Conservation (phyloP, 2,329 filamentous ascomycete species). For the Colletotrichum sp. region DNA sequence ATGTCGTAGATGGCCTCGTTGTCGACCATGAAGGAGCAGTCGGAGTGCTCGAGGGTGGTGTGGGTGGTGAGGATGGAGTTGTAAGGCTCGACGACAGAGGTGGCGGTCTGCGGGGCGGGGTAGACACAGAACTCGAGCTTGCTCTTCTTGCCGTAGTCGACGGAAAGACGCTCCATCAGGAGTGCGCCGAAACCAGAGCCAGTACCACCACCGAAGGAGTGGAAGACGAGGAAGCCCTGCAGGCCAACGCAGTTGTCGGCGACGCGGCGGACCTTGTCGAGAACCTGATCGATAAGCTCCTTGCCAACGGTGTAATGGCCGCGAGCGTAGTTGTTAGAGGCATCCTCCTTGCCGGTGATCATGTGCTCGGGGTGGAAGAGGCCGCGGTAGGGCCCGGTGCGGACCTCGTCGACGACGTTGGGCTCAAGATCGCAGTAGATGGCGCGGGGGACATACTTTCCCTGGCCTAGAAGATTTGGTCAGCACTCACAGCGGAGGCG, state of each 20-base stretch:
- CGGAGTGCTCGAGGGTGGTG: conserved; percentile 98
- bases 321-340: conserved; percentile 99
- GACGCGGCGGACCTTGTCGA: conserved; percentile 97
- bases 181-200: conserved; percentile 98
- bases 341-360: conserved; percentile 99
- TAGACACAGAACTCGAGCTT: conserved; percentile 99
- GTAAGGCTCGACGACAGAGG: conserved; percentile 98
- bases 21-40: conserved; percentile 99
- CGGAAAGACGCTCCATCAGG: conserved; percentile 97
- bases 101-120: conserved; percentile 95
- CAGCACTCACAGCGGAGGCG: not conserved
- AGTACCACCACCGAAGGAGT: conserved; percentile 99
- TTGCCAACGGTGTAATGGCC: conserved; percentile 99
- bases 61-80: conserved; percentile 99
- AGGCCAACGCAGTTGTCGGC: conserved; percentile 98
- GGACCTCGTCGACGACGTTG: conserved; percentile 99
- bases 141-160: conserved; percentile 99
- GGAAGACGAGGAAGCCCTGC: conserved; percentile 99
- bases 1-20: conserved; percentile 99
- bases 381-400: conserved; percentile 93
- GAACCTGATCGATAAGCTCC: conserved; percentile 97
- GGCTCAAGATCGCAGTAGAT: conserved; percentile 99
- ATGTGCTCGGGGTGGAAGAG: conserved; percentile 99
- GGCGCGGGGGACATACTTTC: conserved; percentile 98
- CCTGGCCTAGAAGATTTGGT: conserved; percentile 70